Base-by-base conservation (phyloP, 225 moss, liverwort and hornwort species). In the Sphagnum tenellum region DNA sequence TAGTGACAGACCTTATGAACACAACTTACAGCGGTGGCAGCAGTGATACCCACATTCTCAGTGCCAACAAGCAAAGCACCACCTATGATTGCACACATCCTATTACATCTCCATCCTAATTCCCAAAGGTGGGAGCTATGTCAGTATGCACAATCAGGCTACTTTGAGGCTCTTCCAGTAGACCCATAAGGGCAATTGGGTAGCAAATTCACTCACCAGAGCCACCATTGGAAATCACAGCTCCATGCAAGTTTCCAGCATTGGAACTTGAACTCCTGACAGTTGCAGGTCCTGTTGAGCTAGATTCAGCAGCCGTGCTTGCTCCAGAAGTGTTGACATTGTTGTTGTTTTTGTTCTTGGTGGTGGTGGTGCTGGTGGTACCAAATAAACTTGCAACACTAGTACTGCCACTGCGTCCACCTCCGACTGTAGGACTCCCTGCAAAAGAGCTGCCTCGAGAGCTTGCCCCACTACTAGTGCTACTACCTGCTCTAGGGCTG, bases 401-500 rank as follows among this genome's bases (percentile, higher is more conserved):
- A 63, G 64, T 72, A 55, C 64, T 70, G 69, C 74, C 71, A 59
- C 29, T 29, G 29, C 29, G 29, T 29, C 0, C 29, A 29, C 29
- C 29, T 29, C 72, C 66, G 46, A 81, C 74, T 66, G 81, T 81
- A 63, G 81, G 81, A 77, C 81, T 81, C 60, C 81, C 81, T 56
- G 71, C 81, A 56, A 77, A 62, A 55, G 81, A 81, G 45, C 81
- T 81, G 58, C 77, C 81, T 61, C 74, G 74, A 8, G 81, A 81
- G 71, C 81, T 81, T 47, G 76, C 76, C 60, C 80, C 80, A 58
- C 77, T 81, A 12, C 76, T 76, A 63, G 73, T 77, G 47, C 74
- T 81, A 68, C 80, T 77, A 29, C 29, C 29, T 62, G 76, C 73
- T 56, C 80, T 74, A 53, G 81, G 77, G 56, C 81, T 81, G 60